phyloP scores from a whole-genome alignment of 345 rosid genomes.

The Garcia nutans region DNA sequence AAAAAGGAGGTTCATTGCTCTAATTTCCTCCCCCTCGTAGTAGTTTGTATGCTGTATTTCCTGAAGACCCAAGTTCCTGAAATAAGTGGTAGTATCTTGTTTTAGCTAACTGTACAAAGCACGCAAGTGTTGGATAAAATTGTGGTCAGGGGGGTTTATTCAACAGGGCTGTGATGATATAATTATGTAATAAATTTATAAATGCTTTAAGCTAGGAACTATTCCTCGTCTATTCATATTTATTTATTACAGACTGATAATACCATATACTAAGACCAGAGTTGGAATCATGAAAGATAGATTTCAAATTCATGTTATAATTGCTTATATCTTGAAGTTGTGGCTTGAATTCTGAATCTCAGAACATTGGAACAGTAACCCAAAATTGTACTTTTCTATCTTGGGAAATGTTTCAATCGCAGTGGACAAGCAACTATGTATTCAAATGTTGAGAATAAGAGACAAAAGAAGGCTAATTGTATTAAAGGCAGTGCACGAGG shows the following conservation, averaged over 20 bases:
- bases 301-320: background rate
- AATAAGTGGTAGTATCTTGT: constrained; percentile 18
- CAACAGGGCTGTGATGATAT: background rate
- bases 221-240: background rate
- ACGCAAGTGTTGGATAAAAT: background rate
- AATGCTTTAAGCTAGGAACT: background rate
- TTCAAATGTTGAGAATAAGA: background rate
- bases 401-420: background rate
- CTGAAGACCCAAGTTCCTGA: background rate
- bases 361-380: background rate
- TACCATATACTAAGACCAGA: too few species aligned
- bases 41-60: background rate
- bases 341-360: background rate
- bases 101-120: background rate
- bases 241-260: constrained; percentile 2
- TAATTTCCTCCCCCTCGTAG: background rate
- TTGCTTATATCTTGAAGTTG: too few species aligned
- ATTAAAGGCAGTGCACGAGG: background rate
- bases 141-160: background rate
- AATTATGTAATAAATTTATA: constrained; percentile 20
- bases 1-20: background rate
- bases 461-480: background rate
- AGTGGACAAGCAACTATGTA: background rate
- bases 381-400: background rate
- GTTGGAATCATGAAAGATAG: too few species aligned